Evolutionary conservation across 805 yeast genomes (phyloP).

Genomic region (Ogataea allantospora): DNA sequence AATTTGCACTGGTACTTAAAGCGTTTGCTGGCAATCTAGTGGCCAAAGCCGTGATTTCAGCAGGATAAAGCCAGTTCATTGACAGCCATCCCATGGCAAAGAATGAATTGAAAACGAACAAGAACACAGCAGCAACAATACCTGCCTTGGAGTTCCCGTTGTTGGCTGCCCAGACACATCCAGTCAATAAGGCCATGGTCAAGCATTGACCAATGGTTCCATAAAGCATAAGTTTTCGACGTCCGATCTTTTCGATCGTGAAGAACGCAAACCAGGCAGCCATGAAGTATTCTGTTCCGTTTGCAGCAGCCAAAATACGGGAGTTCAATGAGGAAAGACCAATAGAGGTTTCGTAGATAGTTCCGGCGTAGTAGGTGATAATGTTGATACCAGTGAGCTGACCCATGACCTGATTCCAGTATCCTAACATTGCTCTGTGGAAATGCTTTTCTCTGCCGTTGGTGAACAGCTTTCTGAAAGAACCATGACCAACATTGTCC

Average conservation of each 20-base stretch:
- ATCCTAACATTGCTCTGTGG: slow-evolving; percentile 45
- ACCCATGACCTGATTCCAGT: slow-evolving; percentile 45
- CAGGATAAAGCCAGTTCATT: slow-evolving; percentile 53
- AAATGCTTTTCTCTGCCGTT: slow-evolving; percentile 46
- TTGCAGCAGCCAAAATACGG: slow-evolving; percentile 33
- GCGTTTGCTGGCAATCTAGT: slow-evolving; percentile 53
- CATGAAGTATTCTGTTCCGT: slow-evolving; percentile 23
- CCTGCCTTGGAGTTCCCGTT: slow-evolving; percentile 32
- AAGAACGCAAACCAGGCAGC: slow-evolving; percentile 43
- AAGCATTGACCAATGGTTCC: slow-evolving; percentile 40
- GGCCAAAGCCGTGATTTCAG: slow-evolving; percentile 52
- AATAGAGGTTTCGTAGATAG: slow-evolving; percentile 48
- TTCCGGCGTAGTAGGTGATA: slow-evolving; percentile 57
- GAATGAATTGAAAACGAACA: slow-evolving; percentile 46
- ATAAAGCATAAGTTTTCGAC: slow-evolving; percentile 36
- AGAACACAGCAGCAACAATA: slow-evolving; percentile 45
- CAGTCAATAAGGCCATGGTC: slow-evolving; percentile 45
- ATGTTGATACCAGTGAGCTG: slow-evolving; percentile 57
- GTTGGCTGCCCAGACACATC: slow-evolving; percentile 32
- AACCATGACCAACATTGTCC: slow-evolving; percentile 25
- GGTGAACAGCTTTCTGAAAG: slow-evolving; percentile 31
- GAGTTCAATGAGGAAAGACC: slow-evolving; percentile 43
- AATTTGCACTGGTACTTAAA: slow-evolving; percentile 53
- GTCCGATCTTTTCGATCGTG: slow-evolving; percentile 44
- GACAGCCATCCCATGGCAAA: slow-evolving; percentile 50